Percentiles rank a stretch among this genome's conserved stretches.
These are phyloP conservation scores for Leucaena leucocephala DNA, from an alignment of 306 rosid species.

Conservation along the genomic window DNA sequence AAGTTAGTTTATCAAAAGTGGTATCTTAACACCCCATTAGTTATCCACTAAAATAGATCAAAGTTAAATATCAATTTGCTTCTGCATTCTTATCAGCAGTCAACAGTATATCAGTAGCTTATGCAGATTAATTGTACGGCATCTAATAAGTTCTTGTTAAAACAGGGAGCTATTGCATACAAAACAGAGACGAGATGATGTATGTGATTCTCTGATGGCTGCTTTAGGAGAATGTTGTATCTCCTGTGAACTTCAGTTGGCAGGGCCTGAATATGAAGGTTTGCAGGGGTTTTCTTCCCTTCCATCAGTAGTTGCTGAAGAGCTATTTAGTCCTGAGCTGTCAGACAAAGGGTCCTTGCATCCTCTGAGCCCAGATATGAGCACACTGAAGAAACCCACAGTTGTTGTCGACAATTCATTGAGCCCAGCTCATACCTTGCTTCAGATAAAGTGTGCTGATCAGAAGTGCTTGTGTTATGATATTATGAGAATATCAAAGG, in stretches of 20 bases:
- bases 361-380: slow-evolving; percentile 50
- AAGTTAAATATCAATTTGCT: background rate
- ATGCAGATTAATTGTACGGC: slow-evolving; percentile 18
- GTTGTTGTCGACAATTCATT: slow-evolving; percentile 65
- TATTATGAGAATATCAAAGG: slow-evolving; percentile 83
- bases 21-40: background rate
- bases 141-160: slow-evolving; percentile 22
- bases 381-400: slow-evolving; percentile 51
- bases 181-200: slow-evolving; percentile 61
- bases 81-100: slow-evolving; percentile 10
- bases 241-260: slow-evolving; percentile 81
- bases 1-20: background rate
- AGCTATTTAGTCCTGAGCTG: slow-evolving; percentile 61
- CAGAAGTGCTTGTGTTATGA: slow-evolving; percentile 83
- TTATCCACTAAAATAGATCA: background rate
- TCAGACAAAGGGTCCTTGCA: slow-evolving; percentile 50
- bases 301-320: slow-evolving; percentile 71
- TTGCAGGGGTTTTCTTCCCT: slow-evolving; percentile 71
- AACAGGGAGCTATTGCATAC: slow-evolving; percentile 75
- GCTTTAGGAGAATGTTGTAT: slow-evolving; percentile 69
- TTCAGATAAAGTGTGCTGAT: slow-evolving; percentile 77
- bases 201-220: slow-evolving; percentile 63
- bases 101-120: background rate
- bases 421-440: slow-evolving; percentile 79
- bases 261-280: slow-evolving; percentile 84